These are phyloP conservation scores for Chaetomiaceae sp. DNA, from an alignment of 2,329 filamentous ascomycete species.

Conservation along the genomic window DNA sequence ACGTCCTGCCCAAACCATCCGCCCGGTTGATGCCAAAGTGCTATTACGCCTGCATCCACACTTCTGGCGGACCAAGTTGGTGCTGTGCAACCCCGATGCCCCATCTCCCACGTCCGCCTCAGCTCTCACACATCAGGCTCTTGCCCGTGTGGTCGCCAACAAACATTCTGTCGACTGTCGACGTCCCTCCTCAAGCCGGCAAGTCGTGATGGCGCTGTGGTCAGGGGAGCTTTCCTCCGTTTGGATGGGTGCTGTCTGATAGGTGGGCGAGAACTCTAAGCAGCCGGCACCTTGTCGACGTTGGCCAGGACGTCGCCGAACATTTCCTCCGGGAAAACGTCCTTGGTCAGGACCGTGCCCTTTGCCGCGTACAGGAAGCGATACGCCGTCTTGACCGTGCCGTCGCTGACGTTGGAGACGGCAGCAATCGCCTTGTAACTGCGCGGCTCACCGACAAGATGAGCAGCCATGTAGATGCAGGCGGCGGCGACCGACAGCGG, in stretches of 20 bases:
- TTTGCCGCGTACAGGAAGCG: slow-evolving; percentile 75
- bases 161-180: too few species aligned
- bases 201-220: neutral
- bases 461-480: slow-evolving; percentile 93
- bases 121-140: neutral
- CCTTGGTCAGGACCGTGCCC: slow-evolving; percentile 67
- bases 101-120: too few species aligned
- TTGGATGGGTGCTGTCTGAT: neutral
- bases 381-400: slow-evolving; percentile 94
- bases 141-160: neutral
- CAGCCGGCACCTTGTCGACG: slow-evolving; percentile 64
- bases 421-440: slow-evolving; percentile 80
- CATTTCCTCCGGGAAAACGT: slow-evolving; percentile 73
- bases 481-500: slow-evolving; percentile 91
- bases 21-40: slow-evolving; percentile 10
- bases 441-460: slow-evolving; percentile 75
- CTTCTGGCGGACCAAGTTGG: slow-evolving; percentile 1
- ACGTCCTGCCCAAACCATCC: slow-evolving; percentile 6
- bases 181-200: too few species aligned
- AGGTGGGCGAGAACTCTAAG: slow-evolving; percentile 31
- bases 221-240: neutral
- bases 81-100: neutral
- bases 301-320: slow-evolving; percentile 66
- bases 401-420: slow-evolving; percentile 88
- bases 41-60: slow-evolving; percentile 22